A percentile compares a stretch with the other conserved stretches of the same genome.
phyloP scores from a whole-genome alignment of 208 protist genomes.

The Leishmania tropica region DNA sequence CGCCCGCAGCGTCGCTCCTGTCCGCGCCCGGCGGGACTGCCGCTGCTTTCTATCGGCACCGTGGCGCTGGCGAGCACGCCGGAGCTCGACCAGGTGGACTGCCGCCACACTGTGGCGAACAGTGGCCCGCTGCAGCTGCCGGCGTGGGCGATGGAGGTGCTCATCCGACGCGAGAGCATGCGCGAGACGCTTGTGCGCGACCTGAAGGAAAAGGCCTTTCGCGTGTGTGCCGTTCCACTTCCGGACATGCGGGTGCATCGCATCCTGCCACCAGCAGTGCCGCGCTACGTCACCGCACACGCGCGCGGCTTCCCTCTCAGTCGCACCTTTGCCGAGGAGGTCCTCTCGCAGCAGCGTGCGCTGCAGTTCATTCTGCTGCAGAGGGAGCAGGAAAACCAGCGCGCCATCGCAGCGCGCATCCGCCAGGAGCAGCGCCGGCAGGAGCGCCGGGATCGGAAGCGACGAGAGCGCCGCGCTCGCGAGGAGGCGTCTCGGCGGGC shows the following conservation, averaged over 20 bases:
- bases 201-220: conserved; percentile 49
- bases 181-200: conserved; percentile 57
- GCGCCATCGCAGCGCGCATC: conserved; percentile 18
- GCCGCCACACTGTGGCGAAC: neutral
- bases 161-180: conserved; percentile 54
- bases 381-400: conserved; percentile 40
- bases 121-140: conserved; percentile 23
- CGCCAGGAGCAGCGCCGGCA: conserved; percentile 22
- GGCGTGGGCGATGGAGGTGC: conserved; percentile 37
- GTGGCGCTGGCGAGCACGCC: conserved; percentile 12
- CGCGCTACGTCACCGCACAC: conserved; percentile 61
- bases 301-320: conserved; percentile 53
- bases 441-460: conserved; percentile 20
- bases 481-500: conserved; percentile 15
- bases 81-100: conserved; percentile 22
- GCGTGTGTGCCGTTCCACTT: conserved; percentile 56
- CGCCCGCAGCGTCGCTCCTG: conserved; percentile 1
- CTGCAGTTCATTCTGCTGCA: conserved; percentile 46
- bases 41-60: conserved; percentile 10
- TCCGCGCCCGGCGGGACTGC: conserved; percentile 10
- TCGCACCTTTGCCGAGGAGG: conserved; percentile 68
- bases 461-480: conserved; percentile 22
- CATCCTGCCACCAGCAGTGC: conserved; percentile 54
- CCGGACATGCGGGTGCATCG: conserved; percentile 78
- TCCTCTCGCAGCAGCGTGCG: conserved; percentile 55